phyloP scores from a whole-genome alignment of 129 eudicot genomes.

The Deinandra increscens region DNA sequence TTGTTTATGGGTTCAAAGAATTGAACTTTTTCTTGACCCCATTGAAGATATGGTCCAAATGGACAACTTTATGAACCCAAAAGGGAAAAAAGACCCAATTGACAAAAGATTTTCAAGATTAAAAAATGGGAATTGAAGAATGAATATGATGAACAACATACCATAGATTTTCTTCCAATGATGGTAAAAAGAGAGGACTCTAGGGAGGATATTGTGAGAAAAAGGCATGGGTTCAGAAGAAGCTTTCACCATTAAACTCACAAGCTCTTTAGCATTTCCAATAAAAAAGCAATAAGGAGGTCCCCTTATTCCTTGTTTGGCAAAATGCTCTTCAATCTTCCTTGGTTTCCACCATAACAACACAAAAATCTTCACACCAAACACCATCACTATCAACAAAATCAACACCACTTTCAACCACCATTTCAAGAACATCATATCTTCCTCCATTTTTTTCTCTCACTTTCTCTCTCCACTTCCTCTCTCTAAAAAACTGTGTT shows the following conservation, averaged over 20 bases:
- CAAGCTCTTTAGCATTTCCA: conserved; percentile 92
- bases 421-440: conserved; percentile 35
- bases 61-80: conserved; percentile 9
- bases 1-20: conserved; percentile 14
- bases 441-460: conserved; percentile 47
- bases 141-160: conserved; percentile 28
- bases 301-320: conserved; percentile 89
- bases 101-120: neutral
- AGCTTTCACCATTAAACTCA: conserved; percentile 80
- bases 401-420: conserved; percentile 42
- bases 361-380: conserved; percentile 45
- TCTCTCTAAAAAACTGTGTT: neutral
- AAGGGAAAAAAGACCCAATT: conserved; percentile 6
- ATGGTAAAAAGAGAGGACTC: conserved; percentile 97
- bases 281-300: conserved; percentile 85
- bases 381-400: conserved; percentile 28
- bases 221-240: conserved; percentile 82
- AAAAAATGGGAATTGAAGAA: conserved; percentile 10
- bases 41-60: conserved; percentile 25
- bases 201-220: conserved; percentile 92
- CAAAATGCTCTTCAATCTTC: conserved; percentile 75
- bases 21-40: conserved; percentile 19
- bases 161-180: conserved; percentile 99
- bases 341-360: conserved; percentile 88
- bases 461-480: neutral